Percentiles rank a stretch among this genome's conserved stretches.
phyloP scores from a whole-genome alignment of 2,329 filamentous ascomycete species.

The Phyllosticta ampelicida region DNA sequence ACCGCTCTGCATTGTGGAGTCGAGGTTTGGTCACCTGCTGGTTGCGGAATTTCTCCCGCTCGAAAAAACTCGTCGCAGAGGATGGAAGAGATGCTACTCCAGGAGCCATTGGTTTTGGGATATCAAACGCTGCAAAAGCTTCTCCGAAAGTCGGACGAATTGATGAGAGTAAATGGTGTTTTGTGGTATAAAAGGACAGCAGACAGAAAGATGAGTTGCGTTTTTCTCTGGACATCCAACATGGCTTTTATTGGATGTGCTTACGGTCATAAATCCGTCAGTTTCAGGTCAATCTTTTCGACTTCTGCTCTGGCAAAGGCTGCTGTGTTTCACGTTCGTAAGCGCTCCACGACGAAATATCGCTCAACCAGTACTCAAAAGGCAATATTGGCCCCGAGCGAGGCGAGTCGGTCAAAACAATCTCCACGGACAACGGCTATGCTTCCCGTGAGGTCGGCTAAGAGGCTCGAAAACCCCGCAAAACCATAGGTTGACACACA shows the following conservation, averaged over 20 bases:
- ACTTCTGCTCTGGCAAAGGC: not conserved
- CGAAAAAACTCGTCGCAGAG: not conserved
- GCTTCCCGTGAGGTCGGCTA: not conserved
- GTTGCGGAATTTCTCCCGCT: not conserved
- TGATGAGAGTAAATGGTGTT: not conserved
- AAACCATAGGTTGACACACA: not conserved
- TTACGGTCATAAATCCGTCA: not conserved
- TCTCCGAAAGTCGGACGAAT: not conserved
- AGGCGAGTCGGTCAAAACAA: not conserved
- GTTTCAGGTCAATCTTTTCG: not conserved
- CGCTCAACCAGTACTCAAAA: not conserved
- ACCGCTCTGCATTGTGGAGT: conserved; percentile 48
- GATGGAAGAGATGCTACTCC: not conserved
- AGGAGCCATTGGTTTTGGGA: not conserved
- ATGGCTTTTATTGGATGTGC: not conserved
- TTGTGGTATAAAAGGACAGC: not conserved
- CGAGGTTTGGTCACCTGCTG: not conserved
- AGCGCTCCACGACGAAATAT: not conserved
- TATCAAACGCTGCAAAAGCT: not conserved
- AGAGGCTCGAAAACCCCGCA: not conserved
- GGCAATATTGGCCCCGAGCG: not conserved
- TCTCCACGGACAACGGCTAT: not conserved
- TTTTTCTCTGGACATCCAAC: not conserved
- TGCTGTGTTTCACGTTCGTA: not conserved
- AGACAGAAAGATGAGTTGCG: not conserved